Base-by-base conservation (phyloP, 139 green algal species). In the Bryopsis sp. region DNA sequence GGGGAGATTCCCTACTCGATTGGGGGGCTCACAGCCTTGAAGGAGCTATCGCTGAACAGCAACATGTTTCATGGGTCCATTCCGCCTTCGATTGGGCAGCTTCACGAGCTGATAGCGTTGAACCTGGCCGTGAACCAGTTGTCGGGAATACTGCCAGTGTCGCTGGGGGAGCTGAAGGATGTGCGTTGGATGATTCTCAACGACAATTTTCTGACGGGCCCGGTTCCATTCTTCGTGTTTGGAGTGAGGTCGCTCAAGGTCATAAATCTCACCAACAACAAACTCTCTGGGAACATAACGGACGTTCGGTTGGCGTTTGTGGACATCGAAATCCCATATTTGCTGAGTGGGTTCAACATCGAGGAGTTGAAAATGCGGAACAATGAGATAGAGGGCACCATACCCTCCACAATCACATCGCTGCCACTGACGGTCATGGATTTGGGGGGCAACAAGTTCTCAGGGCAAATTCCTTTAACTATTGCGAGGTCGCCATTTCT, bases 11-110 rank as follows among this genome's bases (percentile, higher is more conserved):
- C 43, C 15, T 19, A 11, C 15, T 11, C 11, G 11, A 19, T 54
- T 19, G 43, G 11, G 43, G 15, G 19, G 43, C 43, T 54, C 15
- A 19, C 11, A 19, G 19, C 11, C 43, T 19, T 76, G 6, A 58
- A 35, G 1, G 47, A 59, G 31, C 24, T 76, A 3, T 48, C 48
- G n/a, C 38, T 73, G 19, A 22, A 22, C 1, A 7, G 22, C 38
- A 77, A 77, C 39, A 4, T 19, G 1, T 65, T 77, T 11, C 54
- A 32, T 31, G 72, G 72, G 32, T 36, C 39, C 3, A 47, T 77
- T 15, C 72, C 72, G 15, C 28, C 7, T 5, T 31, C 24, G n/a
- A 43, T 71, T 5, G 43, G 43, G 15, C 43, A 19, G 43, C 50
- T 71, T 5, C 32, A 36, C 1, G 32, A 19, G 2, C 34, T 78